Evolutionary conservation across 768 basidiomycete genomes (phyloP), one percentile per base, ranked within the genome.

Genomic region (Hygrocybe punicea): DNA sequence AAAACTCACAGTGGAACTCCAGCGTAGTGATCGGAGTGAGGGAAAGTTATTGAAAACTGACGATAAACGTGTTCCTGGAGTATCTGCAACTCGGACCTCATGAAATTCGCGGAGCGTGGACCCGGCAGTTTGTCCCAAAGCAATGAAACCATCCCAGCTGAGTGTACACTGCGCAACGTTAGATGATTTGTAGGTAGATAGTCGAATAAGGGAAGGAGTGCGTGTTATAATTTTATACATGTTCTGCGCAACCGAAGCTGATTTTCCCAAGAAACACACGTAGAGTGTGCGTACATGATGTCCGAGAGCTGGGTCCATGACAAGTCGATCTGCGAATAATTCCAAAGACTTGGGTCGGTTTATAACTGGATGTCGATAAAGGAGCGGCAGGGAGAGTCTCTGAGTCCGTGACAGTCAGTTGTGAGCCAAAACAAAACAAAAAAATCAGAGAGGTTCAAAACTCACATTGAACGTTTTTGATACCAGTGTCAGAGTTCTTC

Each of bases 381-480:
- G 17, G 39, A 29, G 29, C 29, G 29, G 29, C 8, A 29, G 29
- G 29, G 29, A 29, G 29, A 29, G 29, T 29, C 29, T 29, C 29
- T 29, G 29, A 29, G 8, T 4, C 8, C 29, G 29, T 29, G 29
- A 29, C 11, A 19, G 21, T 34, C 6, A 17, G 11, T 13, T 16
- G 19, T 17, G 37, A 51, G 50, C 23, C 4, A 16, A 14, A 6
- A 23, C 16, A 6, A 48, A 23, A 24, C 6, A 5, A 6, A 48
- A 23, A 24, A n/a, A 5, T 48, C 46, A 24, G 24, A 6, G 3
- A 34, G 10, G 24, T 14, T 29, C 3, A 53, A 17, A 17, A 53
- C 52, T 21, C n/a, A 53, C 52, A 17, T 42, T 21, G 52, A 53
- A 53, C 7, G 9, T 39, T 24, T 53, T 53, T 23, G 52, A 53